Conservation (phyloP, 1,139 yeast genomes). For the Sugiyamaella sp. region DNA sequence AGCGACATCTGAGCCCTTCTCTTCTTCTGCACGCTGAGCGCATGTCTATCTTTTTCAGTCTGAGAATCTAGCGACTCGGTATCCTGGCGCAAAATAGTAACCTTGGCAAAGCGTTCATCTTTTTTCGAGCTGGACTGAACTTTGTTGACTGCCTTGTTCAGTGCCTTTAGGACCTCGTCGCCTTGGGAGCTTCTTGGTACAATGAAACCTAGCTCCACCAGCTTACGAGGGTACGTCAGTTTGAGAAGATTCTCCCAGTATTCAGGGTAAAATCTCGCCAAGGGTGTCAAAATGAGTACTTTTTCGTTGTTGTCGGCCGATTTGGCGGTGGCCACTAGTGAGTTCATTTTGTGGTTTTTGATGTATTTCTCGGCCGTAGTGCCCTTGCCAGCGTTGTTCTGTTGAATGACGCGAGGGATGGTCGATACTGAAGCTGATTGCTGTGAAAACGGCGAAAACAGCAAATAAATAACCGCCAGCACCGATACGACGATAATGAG, state of each 20-base stretch:
- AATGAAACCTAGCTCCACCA: slow-evolving; percentile 87
- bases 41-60: slow-evolving; percentile 76
- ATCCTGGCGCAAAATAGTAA: slow-evolving; percentile 90
- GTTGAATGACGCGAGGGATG: slow-evolving; percentile 22
- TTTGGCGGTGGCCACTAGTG: slow-evolving; percentile 66
- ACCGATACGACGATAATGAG: slow-evolving; percentile 22
- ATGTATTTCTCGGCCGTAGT: slow-evolving; percentile 73
- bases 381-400: slow-evolving; percentile 55
- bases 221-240: slow-evolving; percentile 78
- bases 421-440: slow-evolving; percentile 11
- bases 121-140: slow-evolving; percentile 57
- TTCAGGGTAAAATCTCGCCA: slow-evolving; percentile 78
- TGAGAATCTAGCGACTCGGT: slow-evolving; percentile 62
- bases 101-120: slow-evolving; percentile 63
- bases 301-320: slow-evolving; percentile 77
- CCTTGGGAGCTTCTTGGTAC: slow-evolving; percentile 83
- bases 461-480: slow-evolving; percentile 24
- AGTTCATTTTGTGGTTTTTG: slow-evolving; percentile 81
- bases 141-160: slow-evolving; percentile 75
- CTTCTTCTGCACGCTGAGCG: slow-evolving; percentile 76
- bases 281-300: slow-evolving; percentile 82
- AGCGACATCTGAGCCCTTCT: slow-evolving; percentile 90
- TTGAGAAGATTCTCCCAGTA: slow-evolving; percentile 84
- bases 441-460: slow-evolving; percentile 26
- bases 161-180: slow-evolving; percentile 66